Base-by-base conservation (phyloP, 192 early-diverging fungal genomes). In the Kickxella alabastrina region DNA sequence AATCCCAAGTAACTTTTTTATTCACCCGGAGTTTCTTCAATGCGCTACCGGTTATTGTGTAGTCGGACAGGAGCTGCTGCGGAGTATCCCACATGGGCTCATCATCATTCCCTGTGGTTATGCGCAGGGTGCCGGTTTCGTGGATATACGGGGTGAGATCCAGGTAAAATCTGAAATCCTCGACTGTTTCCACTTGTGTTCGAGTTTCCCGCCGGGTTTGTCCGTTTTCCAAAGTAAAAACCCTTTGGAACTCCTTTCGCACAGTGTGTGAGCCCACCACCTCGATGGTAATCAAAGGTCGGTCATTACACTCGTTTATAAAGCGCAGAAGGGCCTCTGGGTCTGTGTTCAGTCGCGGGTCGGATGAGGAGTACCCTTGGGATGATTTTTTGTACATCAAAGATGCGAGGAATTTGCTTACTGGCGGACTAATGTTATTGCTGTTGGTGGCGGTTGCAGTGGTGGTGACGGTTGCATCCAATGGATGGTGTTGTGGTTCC, bases 1-100 rank as follows among this genome's bases (percentile, higher is more conserved):
- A 75, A 47, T 75, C 72, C 72, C 72, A 75, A 14, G 68, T 75
- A 6, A 59, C 72, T 39, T 64, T 68, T 48, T 75, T 75, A 18
- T 60, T 48, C 19, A 75, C 61, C 6, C 32, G 25, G 18, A 75
- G 52, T 15, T 75, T 60, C 50, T 75, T 75, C 22, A 75, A 43
- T 21, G 52, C 37, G 23, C 60, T 68, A 3, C 59, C 52, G 0
- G 72, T 44, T 28, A 17, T 6, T 18, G 68, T 65, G 35, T 75
- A 75, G 49, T 48, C 61, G 3, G 41, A 46, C 43, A 75, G 38
- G 4, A 75, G 17, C 21, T 28, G 3, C 15, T 53, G 40, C 9
- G 68, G 40, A 1, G n/a, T n/a, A n/a, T n/a, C n/a, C n/a, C 68
- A 65, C 31, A 52, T 49, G 19, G 72, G 57, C 57, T 75, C 57